Evolutionary conservation across 2,329 filamentous ascomycete genomes (phyloP).

Genomic region (Colletotrichum sp.): DNA sequence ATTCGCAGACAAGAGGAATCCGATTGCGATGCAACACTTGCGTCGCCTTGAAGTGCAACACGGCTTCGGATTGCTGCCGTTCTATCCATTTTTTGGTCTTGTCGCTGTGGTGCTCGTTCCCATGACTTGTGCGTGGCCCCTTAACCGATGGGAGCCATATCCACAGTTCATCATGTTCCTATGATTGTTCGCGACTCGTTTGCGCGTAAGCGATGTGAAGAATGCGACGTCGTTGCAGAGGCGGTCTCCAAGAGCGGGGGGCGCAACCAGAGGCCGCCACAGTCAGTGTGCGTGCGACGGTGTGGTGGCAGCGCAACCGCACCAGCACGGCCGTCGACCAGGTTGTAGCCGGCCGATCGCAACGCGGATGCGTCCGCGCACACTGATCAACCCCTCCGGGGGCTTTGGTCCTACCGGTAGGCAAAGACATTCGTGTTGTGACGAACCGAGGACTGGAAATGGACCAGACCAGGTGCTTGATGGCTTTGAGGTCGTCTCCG

Average conservation of each 20-base stretch:
- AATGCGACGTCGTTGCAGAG: slow-evolving; percentile 17
- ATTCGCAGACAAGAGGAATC: background rate
- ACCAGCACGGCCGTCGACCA: background rate
- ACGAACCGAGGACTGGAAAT: background rate
- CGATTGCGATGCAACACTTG: background rate
- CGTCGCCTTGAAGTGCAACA: background rate
- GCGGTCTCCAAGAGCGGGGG: background rate
- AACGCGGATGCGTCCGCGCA: slow-evolving; percentile 5
- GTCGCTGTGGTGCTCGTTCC: background rate
- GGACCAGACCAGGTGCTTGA: background rate
- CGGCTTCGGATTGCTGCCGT: background rate
- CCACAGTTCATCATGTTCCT: background rate
- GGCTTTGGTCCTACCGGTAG: background rate
- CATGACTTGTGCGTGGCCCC: background rate
- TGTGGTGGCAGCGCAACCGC: background rate
- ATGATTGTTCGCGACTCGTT: slow-evolving; percentile 2
- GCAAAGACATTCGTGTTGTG: background rate
- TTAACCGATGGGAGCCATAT: background rate
- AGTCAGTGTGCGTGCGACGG: background rate
- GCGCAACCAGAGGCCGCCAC: background rate
- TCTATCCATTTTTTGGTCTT: background rate
- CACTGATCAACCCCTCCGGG: background rate
- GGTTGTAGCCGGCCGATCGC: slow-evolving; percentile 14
- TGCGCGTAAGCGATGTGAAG: slow-evolving; percentile 14
- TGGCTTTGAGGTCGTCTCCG: background rate